These are phyloP conservation scores for Pseudonitzschia multistriata DNA, from an alignment of 108 stramenopile species.

Conservation along the genomic window DNA sequence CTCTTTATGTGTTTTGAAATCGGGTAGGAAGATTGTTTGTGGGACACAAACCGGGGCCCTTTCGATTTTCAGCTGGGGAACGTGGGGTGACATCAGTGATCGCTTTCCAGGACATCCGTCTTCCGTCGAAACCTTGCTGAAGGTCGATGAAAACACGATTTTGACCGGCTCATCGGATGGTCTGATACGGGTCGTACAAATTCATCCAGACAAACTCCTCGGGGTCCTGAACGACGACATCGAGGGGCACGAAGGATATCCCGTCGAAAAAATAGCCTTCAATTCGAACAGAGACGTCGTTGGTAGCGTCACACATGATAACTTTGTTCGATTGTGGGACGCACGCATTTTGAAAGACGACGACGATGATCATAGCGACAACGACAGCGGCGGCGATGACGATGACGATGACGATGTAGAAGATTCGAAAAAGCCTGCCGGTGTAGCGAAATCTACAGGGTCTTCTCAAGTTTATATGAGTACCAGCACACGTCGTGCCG, in stretches of 20 bases:
- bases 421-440: constrained; percentile 30
- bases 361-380: constrained; percentile 40
- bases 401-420: constrained; percentile 29
- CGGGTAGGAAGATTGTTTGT: constrained; percentile 81
- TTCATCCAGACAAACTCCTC: constrained; percentile 89
- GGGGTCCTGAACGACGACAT: constrained; percentile 75
- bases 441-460: constrained; percentile 25
- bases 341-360: constrained; percentile 66
- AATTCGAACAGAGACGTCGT: constrained; percentile 73
- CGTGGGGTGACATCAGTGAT: constrained; percentile 94
- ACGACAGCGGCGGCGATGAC: constrained; percentile 39
- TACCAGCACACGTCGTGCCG: neutral
- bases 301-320: constrained; percentile 61
- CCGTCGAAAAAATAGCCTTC: constrained; percentile 83
- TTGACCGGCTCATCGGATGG: constrained; percentile 95
- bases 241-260: constrained; percentile 64
- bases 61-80: constrained; percentile 79
- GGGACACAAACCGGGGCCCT: constrained; percentile 91
- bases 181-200: constrained; percentile 84
- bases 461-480: neutral
- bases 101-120: constrained; percentile 92
- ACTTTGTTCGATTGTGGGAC: constrained; percentile 73
- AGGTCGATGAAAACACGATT: constrained; percentile 93
- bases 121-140: constrained; percentile 85
- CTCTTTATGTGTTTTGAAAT: constrained; percentile 73